Evolutionary conservation across 345 rosid species (phyloP), one percentile per base, ranked within the genome.

Genomic region (Dipteronia sinensis): DNA sequence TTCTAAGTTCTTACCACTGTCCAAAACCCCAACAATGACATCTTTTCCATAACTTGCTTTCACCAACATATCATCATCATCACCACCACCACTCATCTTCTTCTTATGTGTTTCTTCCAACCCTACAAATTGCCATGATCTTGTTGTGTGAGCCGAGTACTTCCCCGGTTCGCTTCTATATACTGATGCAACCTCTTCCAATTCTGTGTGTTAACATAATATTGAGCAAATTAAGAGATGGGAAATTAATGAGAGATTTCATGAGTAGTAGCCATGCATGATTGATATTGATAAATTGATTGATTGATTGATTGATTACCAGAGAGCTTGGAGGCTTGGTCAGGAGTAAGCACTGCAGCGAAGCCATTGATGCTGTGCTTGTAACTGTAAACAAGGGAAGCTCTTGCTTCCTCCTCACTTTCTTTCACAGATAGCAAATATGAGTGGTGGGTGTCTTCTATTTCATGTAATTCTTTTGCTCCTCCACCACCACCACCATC

Each of bases 91-190:
- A 34, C 38, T 34, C 56, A 23, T 46, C 7, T 55, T 44, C 46
- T 9, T 5, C 16, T 29, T 29, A 6, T 62, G 58, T 49, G 25
- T 80, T 0, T 6, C 89, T 8, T 91, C 82, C 65, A 95, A 75
- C 13, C 98, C 98, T 61, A 84, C 84, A 75, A 95, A 95, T 71
- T 90, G 87, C 98, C 98, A 95, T 63, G 98, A 95, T 79, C 98
- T 79, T 76, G 98, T 93, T 0, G 98, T 95, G 40, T 90, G 97
- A 63, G 83, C 10, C n/a, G 89, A 77, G 78, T 93, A 90, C 80
- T 84, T 84, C 72, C 82, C 77, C 27, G 89, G 85, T 1, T 86
- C 66, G 75, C 90, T 90, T 72, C 78, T 56, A 51, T 83, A 73
- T 10, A 95, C 90, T 1, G 92, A 85, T 17, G 79, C 84, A 63